A percentile compares a stretch with the other conserved stretches of the same genome.
Evolutionary conservation across 2,329 filamentous ascomycete genomes (phyloP).

Genomic region (Biscogniauxia mediterranea): DNA sequence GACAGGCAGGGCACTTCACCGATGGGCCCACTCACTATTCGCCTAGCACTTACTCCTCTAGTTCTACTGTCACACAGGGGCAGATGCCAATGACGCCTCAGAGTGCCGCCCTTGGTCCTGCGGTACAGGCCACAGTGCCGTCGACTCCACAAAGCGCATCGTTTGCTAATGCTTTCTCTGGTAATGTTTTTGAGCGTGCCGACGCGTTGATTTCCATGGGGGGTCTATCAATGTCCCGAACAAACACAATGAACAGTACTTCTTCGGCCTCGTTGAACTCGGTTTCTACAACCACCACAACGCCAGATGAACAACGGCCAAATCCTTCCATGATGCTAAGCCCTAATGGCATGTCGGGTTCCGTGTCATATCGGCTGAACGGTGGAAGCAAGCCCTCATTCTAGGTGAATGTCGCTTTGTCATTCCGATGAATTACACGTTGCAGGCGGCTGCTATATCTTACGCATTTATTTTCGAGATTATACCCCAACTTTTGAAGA

Average conservation of each 20-base stretch:
- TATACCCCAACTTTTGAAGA: neutral
- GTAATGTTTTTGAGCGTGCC: conserved; percentile 60
- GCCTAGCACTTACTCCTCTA: conserved; percentile 35
- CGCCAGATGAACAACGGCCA: conserved; percentile 28
- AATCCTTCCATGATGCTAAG: conserved; percentile 27
- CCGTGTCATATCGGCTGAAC: conserved; percentile 25
- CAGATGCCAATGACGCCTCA: conserved; percentile 79
- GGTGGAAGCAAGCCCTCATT: conserved; percentile 32
- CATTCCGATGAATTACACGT: conserved; percentile 18
- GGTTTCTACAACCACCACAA: conserved; percentile 30
- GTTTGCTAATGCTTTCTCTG: conserved; percentile 53
- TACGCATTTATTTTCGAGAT: neutral
- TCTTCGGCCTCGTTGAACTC: conserved; percentile 36
- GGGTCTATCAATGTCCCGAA: conserved; percentile 57
- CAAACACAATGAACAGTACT: conserved; percentile 40
- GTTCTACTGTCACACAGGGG: conserved; percentile 31
- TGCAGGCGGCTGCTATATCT: conserved; percentile 5
- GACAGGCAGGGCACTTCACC: conserved; percentile 28
- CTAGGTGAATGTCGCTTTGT: conserved; percentile 27
- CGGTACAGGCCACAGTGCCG: conserved; percentile 84
- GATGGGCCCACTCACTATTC: conserved; percentile 26
- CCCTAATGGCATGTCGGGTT: conserved; percentile 24
- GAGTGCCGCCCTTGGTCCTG: conserved; percentile 83
- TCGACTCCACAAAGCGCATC: conserved; percentile 62
- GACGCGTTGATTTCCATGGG: conserved; percentile 57